Base-by-base conservation (phyloP, 2,329 filamentous ascomycete genomes). In the Fusarium succisae region DNA sequence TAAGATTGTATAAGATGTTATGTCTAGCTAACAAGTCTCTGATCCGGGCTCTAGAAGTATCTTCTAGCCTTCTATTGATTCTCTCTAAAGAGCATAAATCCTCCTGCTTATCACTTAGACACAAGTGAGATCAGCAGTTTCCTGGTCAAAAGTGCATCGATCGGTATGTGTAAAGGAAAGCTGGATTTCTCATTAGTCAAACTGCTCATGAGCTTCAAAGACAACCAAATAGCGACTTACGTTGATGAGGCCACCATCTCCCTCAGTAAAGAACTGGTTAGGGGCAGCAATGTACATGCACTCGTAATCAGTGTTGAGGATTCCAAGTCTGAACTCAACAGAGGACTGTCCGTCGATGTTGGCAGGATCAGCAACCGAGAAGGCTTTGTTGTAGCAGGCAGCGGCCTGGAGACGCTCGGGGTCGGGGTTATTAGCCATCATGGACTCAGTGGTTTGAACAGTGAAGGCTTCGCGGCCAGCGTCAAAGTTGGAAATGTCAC, bases 281-380 rank as follows among this genome's bases (percentile, higher is more conserved):
- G 62, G 62, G 3, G 62, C 62, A 30, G 62, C 62, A n/a, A 65
- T 63, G 4, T 65, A 65, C 62, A 65, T 65, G 58, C 62, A 65
- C 58, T 65, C 62, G n/a, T 65, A 65, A 22, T 65, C 62, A 26
- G 58, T 65, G 45, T 65, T 65, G 18, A 65, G 62, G 22, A 65
- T 12, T 0, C 62, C 62, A 24, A 65, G 62, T 2, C 30, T 32
- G 4, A 65, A 65, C 7, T 65, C 58, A 10, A 65, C 62, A 2
- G 58, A 65, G 20, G 62, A 65, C 38, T 65, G 62, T 32, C 62
- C 62, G 5, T 65, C 62, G 1, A 65, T 65, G 32, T 65, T 65
- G 58, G 62, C 62, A 14, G 62, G 62, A 8, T 65, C 58, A 6
- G 62, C 62, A 17, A 65, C 62, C 0, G 62, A 53, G 22, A 65